Evolutionary conservation across 1,139 yeast species (phyloP), one percentile per base, ranked within the genome.

Genomic region (Lodderomyces pseudojiufengensis): DNA sequence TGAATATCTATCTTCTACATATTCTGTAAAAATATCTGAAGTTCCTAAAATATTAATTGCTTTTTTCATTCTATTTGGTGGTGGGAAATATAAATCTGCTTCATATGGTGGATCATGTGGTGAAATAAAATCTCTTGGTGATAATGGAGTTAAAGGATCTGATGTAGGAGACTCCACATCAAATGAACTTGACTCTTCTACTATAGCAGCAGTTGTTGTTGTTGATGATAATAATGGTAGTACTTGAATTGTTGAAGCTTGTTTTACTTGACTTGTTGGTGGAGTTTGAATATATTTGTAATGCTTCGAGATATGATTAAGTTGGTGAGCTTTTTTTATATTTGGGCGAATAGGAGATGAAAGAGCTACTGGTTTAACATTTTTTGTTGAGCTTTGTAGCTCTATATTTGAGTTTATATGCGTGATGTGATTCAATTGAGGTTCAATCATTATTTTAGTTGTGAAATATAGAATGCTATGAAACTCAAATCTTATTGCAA

Each of bases 1-100:
- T 1, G 71, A 53, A 35, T 78, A 48, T 29, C 75, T 56, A 13
- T 73, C 76, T 45, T 78, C 83, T 73, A 76, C 68, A 32, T 57
- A 59, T 9, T 63, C 65, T 22, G 61, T 55, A 20, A 73, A 55
- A 31, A 55, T 48, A 45, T 65, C 67, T 13, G 50, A 36, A 10
- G 44, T 31, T 8, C 59, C 49, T 21, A 53, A 46, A 9, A 47
- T 38, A 28, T 49, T 42, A 22, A 29, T 24, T 18, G 24, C 20
- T 10, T 20, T 21, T 26, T 26, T 26, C 15, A 13, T 18, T 9
- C 16, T 18, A 24, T 23, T 20, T 22, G 18, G 21, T 12, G 27
- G 30, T 12, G 39, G 38, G 18, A 27, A 29, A 28, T 36, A 33
- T 18, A 40, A 26, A 20, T 38, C 40, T 10, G 39, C 31, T 16